These are phyloP conservation scores for Bryum argenteum DNA, from an alignment of 225 moss, liverwort and hornwort genomes.

Conservation along the genomic window DNA sequence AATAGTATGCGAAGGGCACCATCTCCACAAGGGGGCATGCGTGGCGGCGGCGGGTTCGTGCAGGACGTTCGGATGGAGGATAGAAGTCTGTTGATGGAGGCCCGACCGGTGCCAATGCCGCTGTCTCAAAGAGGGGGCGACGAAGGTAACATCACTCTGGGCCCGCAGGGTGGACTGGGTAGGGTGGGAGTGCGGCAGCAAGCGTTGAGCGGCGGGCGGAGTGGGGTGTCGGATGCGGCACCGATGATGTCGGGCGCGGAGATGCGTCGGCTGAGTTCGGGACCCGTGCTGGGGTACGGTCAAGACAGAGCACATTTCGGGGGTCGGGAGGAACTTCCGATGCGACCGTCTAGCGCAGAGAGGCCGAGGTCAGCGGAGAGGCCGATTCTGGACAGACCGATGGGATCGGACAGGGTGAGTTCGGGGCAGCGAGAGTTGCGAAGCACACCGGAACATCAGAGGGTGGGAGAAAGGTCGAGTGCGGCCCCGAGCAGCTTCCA, in stretches of 20 bases:
- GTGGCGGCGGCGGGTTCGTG: conserved; percentile 53
- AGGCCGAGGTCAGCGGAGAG: conserved; percentile 71
- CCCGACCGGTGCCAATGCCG: conserved; percentile 75
- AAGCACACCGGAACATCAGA: conserved; percentile 57
- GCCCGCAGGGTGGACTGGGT: conserved; percentile 85
- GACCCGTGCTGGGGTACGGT: conserved; percentile 45
- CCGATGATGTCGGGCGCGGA: conserved; percentile 52
- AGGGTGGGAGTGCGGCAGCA: conserved; percentile 67
- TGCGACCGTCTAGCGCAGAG: conserved; percentile 72
- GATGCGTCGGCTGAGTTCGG: conserved; percentile 66
- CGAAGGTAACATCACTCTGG: conserved; percentile 76
- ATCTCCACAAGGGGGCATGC: conserved; percentile 63
- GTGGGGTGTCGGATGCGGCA: conserved; percentile 72
- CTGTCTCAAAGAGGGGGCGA: conserved; percentile 76
- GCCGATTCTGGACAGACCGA: conserved; percentile 73
- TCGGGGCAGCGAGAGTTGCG: conserved; percentile 66
- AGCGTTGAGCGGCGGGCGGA: conserved; percentile 59
- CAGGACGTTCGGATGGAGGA: conserved; percentile 97
- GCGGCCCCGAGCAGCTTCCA: conserved; percentile 42
- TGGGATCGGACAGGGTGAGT: conserved; percentile 62
- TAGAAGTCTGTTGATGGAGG: conserved; percentile 67
- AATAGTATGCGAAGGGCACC: conserved; percentile 71
- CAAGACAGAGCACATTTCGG: conserved; percentile 64
- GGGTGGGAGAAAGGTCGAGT: conserved; percentile 43
- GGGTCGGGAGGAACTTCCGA: conserved; percentile 67